Percentiles rank a stretch among this genome's conserved stretches.
Evolutionary conservation across 192 early-diverging fungal genomes (phyloP).

Genomic region (Funneliformis geosporum): DNA sequence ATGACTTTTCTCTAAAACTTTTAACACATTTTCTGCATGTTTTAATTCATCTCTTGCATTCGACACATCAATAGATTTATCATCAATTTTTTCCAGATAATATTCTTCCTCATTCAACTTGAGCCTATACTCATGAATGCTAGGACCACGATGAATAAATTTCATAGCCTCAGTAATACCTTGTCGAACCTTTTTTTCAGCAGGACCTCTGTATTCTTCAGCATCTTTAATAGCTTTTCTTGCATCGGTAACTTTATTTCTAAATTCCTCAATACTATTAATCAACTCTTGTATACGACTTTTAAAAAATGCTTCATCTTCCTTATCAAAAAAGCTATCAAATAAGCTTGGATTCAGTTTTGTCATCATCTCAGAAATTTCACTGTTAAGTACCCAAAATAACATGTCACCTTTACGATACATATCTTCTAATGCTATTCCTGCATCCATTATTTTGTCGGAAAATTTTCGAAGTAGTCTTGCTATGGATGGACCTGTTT

Average conservation of each 20-base stretch:
- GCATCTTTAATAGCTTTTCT: background rate
- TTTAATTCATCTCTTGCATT: background rate
- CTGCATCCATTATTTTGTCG: slow-evolving; percentile 9
- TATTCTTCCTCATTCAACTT: background rate
- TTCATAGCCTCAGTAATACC: background rate
- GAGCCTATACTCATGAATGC: background rate
- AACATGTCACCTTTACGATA: background rate
- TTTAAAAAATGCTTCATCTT: slow-evolving; percentile 1
- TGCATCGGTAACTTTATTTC: background rate
- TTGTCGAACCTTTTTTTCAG: background rate
- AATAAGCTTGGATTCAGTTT: slow-evolving; percentile 12
- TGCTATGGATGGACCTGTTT: background rate
- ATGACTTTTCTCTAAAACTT: background rate
- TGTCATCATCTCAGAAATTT: background rate
- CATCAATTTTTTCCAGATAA: no score
- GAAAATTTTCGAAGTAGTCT: background rate
- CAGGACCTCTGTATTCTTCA: background rate
- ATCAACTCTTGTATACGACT: background rate
- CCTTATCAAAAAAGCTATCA: background rate
- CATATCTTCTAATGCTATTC: slow-evolving; percentile 16
- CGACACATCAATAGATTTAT: background rate
- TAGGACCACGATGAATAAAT: background rate
- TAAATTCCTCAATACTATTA: background rate
- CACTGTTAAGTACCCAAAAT: background rate
- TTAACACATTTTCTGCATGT: background rate